Evolutionary conservation across 805 yeast species (phyloP).

Genomic region (Yarrowia deformans): DNA sequence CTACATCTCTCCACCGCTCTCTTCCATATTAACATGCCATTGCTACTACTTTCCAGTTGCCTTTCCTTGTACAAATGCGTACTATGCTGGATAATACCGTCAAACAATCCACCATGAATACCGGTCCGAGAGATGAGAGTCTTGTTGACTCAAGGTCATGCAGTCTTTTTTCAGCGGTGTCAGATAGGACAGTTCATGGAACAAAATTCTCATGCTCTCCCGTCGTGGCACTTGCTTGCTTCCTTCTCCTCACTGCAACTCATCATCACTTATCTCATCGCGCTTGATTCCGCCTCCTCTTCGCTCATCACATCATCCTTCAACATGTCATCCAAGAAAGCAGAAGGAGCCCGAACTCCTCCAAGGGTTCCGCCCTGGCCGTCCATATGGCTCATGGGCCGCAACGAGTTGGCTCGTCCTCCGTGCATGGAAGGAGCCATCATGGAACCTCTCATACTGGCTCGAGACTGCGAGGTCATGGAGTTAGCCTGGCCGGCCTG

Average conservation of each 20-base stretch:
- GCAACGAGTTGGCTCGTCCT: conserved; percentile 16
- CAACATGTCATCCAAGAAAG: conserved; percentile 52
- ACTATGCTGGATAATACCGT: neutral
- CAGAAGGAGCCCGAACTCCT: conserved; percentile 50
- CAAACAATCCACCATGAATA: neutral
- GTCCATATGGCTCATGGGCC: conserved; percentile 40
- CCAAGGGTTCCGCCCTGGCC: conserved; percentile 7
- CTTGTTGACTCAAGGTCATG: no score
- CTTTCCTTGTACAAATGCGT: neutral
- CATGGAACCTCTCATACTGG: conserved; percentile 37
- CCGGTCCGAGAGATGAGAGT: neutral
- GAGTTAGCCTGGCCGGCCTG: conserved; percentile 23
- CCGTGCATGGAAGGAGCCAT: conserved; percentile 13
- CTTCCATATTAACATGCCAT: conserved; percentile 14
- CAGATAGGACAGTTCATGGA: no score
- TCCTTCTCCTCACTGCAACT: neutral
- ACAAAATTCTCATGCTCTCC: no score
- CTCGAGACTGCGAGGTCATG: conserved; percentile 29
- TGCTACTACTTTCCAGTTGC: conserved; percentile 15
- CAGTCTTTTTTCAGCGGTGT: no score
- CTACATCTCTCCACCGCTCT: neutral
- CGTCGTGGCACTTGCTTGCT: no score
- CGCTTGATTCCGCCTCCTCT: neutral
- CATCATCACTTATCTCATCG: no score
- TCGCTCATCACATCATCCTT: conserved; percentile 42